These are phyloP conservation scores for Tolypocladium tundrense DNA, from an alignment of 2,329 filamentous ascomycete genomes.

Conservation along the genomic window DNA sequence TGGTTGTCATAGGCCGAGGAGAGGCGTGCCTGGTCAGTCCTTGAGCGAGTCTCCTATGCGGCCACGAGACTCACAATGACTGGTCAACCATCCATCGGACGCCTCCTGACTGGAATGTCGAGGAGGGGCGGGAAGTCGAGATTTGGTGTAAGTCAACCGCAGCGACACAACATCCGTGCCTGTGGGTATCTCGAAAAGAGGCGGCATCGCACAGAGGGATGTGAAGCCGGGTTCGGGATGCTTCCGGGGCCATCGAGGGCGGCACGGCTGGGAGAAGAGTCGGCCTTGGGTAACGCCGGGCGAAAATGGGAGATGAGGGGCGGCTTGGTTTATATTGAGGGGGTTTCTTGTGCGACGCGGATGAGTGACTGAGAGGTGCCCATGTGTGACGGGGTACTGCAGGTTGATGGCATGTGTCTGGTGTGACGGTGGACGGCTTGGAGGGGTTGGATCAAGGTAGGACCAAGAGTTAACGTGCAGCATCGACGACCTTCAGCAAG, in stretches of 20 bases:
- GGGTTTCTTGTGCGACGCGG: neutral
- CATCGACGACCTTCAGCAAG: neutral
- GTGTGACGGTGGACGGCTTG: neutral
- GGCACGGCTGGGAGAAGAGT: neutral
- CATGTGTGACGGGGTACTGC: neutral
- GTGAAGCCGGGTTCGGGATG: neutral
- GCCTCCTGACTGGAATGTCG: neutral
- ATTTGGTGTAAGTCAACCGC: neutral
- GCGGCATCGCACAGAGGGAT: neutral
- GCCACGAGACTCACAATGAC: neutral
- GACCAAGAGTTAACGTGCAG: neutral
- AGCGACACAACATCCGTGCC: neutral
- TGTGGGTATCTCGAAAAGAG: neutral
- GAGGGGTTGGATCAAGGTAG: neutral
- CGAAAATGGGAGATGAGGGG: neutral
- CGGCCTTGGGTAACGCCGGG: neutral
- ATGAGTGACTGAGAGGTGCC: neutral
- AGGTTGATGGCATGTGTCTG: slow-evolving; percentile 2
- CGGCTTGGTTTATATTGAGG: slow-evolving; percentile 1
- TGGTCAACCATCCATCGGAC: neutral
- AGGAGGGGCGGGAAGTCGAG: neutral
- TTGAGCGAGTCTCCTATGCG: neutral
- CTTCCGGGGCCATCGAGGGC: neutral
- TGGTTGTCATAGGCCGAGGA: neutral
- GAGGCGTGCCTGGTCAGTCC: neutral